These are phyloP conservation scores for Neurospora sp. DNA, from an alignment of 495 filamentous ascomycete genomes.

Conservation along the genomic window DNA sequence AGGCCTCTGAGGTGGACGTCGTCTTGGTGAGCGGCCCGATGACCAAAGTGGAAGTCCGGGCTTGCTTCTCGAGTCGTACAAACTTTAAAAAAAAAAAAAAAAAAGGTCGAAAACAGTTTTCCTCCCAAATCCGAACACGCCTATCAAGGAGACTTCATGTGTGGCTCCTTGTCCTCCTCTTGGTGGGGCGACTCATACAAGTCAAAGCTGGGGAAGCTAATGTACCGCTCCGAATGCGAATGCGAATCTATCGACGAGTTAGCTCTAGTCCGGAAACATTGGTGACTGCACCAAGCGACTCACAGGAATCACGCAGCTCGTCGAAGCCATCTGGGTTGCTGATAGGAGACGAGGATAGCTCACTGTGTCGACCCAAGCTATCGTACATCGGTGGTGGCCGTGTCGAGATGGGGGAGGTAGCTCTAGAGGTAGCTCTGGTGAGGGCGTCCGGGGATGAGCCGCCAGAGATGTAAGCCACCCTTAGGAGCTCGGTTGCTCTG, in stretches of 20 bases:
- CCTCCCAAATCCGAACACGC: not conserved
- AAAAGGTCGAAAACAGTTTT: not conserved
- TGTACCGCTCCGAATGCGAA: constrained; percentile 36
- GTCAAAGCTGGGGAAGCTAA: constrained; percentile 50
- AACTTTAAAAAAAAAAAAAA: not conserved
- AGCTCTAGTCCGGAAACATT: not conserved
- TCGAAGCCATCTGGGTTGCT: constrained; percentile 20
- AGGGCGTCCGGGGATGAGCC: constrained; percentile 24
- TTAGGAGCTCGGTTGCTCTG: constrained; percentile 41
- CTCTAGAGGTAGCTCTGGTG: constrained; percentile 22
- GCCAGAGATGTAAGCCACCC: constrained; percentile 37
- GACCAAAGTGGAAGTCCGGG: not conserved
- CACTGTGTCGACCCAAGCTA: constrained; percentile 15
- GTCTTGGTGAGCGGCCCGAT: not conserved
- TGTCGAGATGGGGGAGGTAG: constrained; percentile 25
- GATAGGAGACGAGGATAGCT: constrained; percentile 21
- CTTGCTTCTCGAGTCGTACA: not conserved
- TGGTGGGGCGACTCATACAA: constrained; percentile 32
- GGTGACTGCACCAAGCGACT: not conserved
- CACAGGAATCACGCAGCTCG: constrained; percentile 19
- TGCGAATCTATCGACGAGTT: not conserved
- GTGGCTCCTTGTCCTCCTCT: constrained; percentile 24
- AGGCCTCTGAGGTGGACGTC: not conserved
- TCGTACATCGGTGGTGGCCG: constrained; percentile 26
- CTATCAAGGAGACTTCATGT: constrained; percentile 21